A percentile compares a stretch with the other conserved stretches of the same genome.
These are phyloP conservation scores for Xanthoconium stramineum DNA, from an alignment of 768 basidiomycete genomes.

Conservation along the genomic window DNA sequence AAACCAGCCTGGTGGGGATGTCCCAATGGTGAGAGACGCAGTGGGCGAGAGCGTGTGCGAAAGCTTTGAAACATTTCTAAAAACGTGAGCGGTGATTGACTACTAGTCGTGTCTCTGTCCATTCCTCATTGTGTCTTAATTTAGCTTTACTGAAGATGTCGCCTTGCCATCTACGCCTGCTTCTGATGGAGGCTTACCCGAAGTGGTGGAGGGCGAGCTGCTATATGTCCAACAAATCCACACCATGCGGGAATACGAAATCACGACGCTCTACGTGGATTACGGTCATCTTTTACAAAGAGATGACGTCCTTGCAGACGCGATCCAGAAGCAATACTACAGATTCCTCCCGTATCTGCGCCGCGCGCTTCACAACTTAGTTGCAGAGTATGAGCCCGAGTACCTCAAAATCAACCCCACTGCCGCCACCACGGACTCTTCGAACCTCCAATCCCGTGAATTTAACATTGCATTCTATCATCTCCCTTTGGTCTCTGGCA, in stretches of 20 bases:
- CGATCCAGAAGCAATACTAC: slow-evolving; percentile 94
- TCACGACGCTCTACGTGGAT: slow-evolving; percentile 96
- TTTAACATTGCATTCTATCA: slow-evolving; percentile 96
- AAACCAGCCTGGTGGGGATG: slow-evolving; percentile 52
- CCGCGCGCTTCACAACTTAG: slow-evolving; percentile 85
- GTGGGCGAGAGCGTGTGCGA: slow-evolving; percentile 95
- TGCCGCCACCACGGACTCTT: slow-evolving; percentile 80
- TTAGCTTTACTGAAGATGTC: slow-evolving; percentile 82
- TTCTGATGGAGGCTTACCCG: slow-evolving; percentile 62
- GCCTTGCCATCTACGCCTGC: slow-evolving; percentile 77
- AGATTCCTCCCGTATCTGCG: slow-evolving; percentile 94
- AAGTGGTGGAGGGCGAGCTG: slow-evolving; percentile 56
- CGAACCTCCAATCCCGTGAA: slow-evolving; percentile 87
- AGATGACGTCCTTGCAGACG: slow-evolving; percentile 91
- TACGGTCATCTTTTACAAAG: slow-evolving; percentile 85
- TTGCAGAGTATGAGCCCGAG: slow-evolving; percentile 86
- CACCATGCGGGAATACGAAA: slow-evolving; percentile 90
- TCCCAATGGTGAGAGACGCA: slow-evolving; percentile 87
- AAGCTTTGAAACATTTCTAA: slow-evolving; percentile 87
- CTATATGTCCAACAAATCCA: slow-evolving; percentile 93
- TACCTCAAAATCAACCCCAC: slow-evolving; percentile 94
- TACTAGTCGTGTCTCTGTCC: neutral
- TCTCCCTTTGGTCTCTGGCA: slow-evolving; percentile 89
- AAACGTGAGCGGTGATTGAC: slow-evolving; percentile 58
- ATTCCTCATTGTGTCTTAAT: slow-evolving; percentile 2